Evolutionary conservation across 257 asterid species (phyloP).

Genomic region (Nicotiana tabacum): DNA sequence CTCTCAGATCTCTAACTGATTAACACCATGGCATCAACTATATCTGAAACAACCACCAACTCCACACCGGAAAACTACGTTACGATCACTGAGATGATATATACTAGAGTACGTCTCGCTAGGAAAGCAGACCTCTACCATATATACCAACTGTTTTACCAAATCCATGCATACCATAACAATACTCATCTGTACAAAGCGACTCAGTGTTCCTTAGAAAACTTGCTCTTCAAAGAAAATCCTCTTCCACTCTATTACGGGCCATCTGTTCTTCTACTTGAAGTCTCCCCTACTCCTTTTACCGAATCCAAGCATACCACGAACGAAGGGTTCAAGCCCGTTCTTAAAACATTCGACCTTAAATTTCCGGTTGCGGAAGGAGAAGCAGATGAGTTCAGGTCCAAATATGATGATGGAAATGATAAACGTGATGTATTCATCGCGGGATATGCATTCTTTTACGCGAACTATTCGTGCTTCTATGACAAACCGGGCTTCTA

Average conservation of each 20-base stretch:
- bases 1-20: background rate
- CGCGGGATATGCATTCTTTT: background rate
- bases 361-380: background rate
- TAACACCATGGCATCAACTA: background rate
- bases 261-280: background rate
- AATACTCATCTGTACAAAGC: conserved; percentile 3
- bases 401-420: background rate
- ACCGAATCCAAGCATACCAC: background rate
- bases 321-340: background rate
- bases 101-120: background rate
- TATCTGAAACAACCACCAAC: background rate
- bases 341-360: background rate
- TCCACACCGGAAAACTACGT: background rate
- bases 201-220: background rate
- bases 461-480: background rate
- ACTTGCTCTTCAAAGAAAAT: background rate
- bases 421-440: background rate
- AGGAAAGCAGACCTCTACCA: background rate
- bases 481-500: background rate
- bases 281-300: background rate
- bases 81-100: background rate
- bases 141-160: conserved; percentile 1
- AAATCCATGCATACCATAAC: background rate
- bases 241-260: conserved; percentile 4
- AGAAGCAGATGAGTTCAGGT: background rate